Conservation (phyloP, 1,284 basidiomycete species). For the Rhodotorula sp. region DNA sequence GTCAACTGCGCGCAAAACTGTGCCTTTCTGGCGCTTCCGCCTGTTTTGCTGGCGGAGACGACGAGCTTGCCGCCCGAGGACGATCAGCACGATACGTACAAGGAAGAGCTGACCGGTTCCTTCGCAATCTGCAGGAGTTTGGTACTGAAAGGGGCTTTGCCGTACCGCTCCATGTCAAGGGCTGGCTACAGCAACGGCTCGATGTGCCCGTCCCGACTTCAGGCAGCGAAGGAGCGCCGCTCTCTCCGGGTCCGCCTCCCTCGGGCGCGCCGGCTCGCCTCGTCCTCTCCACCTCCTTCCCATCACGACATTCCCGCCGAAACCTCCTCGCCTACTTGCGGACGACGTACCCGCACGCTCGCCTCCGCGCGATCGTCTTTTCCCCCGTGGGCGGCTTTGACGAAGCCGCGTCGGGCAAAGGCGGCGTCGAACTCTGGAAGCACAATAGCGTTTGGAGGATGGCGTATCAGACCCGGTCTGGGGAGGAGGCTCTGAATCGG, state of each 20-base stretch:
- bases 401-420: not conserved
- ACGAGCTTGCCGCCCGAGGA: no score
- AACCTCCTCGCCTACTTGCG: not conserved
- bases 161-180: no score
- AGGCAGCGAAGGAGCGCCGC: not conserved
- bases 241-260: no score
- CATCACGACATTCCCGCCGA: not conserved
- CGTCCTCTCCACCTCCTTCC: not conserved
- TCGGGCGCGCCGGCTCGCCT: not conserved
- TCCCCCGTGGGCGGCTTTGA: not conserved
- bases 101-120: no score
- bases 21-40: no score
- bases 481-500: not conserved
- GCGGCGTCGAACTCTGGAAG: not conserved
- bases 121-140: no score
- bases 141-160: no score
- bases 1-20: not conserved
- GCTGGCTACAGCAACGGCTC: no score
- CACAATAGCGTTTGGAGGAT: slow-evolving; percentile 10
- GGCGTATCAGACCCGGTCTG: no score
- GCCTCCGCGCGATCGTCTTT: not conserved
- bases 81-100: no score
- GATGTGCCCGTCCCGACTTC: not conserved
- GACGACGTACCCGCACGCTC: not conserved
- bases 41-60: no score